A percentile compares a stretch with the other conserved stretches of the same genome.
Conservation (phyloP, 306 rosid species). For the Acmispon strigosus region DNA sequence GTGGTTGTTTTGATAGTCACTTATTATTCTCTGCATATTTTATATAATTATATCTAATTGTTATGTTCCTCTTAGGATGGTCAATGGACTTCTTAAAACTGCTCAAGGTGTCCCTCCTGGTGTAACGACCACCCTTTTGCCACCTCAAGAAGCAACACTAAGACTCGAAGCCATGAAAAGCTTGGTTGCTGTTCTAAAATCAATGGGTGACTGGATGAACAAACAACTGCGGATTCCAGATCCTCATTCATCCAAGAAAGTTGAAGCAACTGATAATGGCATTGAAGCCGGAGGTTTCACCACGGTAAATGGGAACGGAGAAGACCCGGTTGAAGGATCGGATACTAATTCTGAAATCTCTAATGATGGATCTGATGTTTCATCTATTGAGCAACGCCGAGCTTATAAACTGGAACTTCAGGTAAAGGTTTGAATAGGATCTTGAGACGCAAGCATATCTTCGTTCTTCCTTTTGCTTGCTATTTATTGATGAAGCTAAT, state of each 20-base stretch:
- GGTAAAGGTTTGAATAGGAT: constrained; percentile 38
- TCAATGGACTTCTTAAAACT: constrained; percentile 98
- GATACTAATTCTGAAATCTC: constrained; percentile 77
- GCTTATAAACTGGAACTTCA: constrained; percentile 99
- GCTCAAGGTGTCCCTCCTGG: constrained; percentile 99
- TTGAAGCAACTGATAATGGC: constrained; percentile 44
- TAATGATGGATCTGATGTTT: constrained; percentile 75
- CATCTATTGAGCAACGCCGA: constrained; percentile 85
- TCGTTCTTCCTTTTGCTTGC: constrained; percentile 13
- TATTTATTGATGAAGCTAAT: constrained; percentile 36
- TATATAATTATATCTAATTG: constrained; percentile 1
- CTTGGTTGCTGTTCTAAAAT: constrained; percentile 70
- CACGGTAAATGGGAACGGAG: constrained; percentile 66
- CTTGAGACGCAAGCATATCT: constrained; percentile 18
- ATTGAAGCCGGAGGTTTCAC: constrained; percentile 49
- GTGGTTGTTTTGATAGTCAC: constrained; percentile 14
- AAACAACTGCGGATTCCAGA: constrained; percentile 91
- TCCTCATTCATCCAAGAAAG: constrained; percentile 58
- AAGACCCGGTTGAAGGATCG: constrained; percentile 72
- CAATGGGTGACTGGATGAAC: constrained; percentile 97
- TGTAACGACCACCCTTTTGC: constrained; percentile 75
- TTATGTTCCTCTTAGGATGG: constrained; percentile 65
- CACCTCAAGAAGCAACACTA: constrained; percentile 87
- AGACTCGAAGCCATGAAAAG: constrained; percentile 94
- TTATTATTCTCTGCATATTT: constrained; percentile 9